phyloP scores from a whole-genome alignment of 257 asterid genomes.

The Penstemon newberryi region DNA sequence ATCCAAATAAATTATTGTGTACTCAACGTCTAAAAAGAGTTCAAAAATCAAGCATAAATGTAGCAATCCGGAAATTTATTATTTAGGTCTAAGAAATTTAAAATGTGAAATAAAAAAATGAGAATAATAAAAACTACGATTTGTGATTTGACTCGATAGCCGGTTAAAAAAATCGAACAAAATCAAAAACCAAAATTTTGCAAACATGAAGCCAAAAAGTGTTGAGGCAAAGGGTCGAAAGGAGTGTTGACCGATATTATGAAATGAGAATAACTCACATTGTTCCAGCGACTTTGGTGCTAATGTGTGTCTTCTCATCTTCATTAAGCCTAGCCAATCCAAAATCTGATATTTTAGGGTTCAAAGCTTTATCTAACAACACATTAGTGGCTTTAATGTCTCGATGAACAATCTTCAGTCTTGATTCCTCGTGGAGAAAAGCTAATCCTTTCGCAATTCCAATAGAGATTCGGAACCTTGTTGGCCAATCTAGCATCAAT shows the following conservation, averaged over 20 bases:
- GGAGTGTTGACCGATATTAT: background rate
- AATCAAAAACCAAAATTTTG: too few relatives aligned
- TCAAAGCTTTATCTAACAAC: constrained; percentile 68
- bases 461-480: constrained; percentile 64
- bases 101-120: too few relatives aligned
- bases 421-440: constrained; percentile 84
- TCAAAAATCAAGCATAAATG: too few relatives aligned
- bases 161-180: too few relatives aligned
- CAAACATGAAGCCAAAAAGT: too few relatives aligned
- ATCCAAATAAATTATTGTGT: too few relatives aligned
- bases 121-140: too few relatives aligned
- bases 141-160: too few relatives aligned
- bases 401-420: constrained; percentile 83
- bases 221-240: too few relatives aligned
- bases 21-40: too few relatives aligned
- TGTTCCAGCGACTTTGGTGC: constrained; percentile 91
- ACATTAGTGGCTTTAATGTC: constrained; percentile 92
- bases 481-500: constrained; percentile 74
- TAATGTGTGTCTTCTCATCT: constrained; percentile 77
- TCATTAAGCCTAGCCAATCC: constrained; percentile 88
- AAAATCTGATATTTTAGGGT: constrained; percentile 85
- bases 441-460: constrained; percentile 89
- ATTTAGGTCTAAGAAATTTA: too few relatives aligned
- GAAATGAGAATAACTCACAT: constrained; percentile 50
- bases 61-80: too few relatives aligned